Conservation (phyloP, 345 rosid species). For the Lepidium africanum region DNA sequence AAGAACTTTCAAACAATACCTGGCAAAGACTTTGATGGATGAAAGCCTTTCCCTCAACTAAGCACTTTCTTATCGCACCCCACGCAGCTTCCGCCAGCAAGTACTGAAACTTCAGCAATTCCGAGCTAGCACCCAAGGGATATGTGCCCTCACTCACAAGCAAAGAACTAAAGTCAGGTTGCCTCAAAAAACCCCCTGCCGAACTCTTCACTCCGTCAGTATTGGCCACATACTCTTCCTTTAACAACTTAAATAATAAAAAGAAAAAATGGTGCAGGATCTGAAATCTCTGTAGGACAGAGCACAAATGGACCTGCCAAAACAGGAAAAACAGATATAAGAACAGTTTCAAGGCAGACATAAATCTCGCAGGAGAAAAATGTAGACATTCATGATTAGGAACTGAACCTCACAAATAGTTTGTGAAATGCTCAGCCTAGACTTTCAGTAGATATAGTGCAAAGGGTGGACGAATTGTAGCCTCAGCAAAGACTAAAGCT, state of each 20-base stretch:
- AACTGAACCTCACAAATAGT: not conserved
- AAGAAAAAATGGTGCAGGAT: slow-evolving; percentile 78
- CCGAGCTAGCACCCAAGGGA: slow-evolving; percentile 28
- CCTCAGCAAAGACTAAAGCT: slow-evolving; percentile 1
- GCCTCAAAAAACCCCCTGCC: slow-evolving; percentile 78
- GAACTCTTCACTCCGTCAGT: slow-evolving; percentile 32
- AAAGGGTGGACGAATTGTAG: slow-evolving; percentile 7
- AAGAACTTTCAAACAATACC: slow-evolving; percentile 37
- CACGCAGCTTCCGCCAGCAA: slow-evolving; percentile 55
- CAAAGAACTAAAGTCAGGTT: slow-evolving; percentile 44
- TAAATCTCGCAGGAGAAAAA: slow-evolving; percentile 4
- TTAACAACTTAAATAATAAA: slow-evolving; percentile 62
- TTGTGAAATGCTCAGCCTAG: slow-evolving; percentile 5
- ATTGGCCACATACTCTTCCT: slow-evolving; percentile 44
- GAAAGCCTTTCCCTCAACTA: slow-evolving; percentile 75
- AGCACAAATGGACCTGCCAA: slow-evolving; percentile 61
- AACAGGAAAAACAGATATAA: slow-evolving; percentile 11
- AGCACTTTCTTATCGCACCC: slow-evolving; percentile 59
- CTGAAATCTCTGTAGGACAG: slow-evolving; percentile 59
- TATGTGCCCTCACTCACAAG: slow-evolving; percentile 23
- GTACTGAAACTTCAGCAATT: slow-evolving; percentile 40
- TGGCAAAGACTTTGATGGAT: slow-evolving; percentile 69
- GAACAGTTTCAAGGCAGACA: slow-evolving; percentile 5
- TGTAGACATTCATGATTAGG: not conserved
- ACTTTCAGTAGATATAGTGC: not conserved